Evolutionary conservation across 148 eudicot species (phyloP).

Genomic region (Spergularia marina): DNA sequence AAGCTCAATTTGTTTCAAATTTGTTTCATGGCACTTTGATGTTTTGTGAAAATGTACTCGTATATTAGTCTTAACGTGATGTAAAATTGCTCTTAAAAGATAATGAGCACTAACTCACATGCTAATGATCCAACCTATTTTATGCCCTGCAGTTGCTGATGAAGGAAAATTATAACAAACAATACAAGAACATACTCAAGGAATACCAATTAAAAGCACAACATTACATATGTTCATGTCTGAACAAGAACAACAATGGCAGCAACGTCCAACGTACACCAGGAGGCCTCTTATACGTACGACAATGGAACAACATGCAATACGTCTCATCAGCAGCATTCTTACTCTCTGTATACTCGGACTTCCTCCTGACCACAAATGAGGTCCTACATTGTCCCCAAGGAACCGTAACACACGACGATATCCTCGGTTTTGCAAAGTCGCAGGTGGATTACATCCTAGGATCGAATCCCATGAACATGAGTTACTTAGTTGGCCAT

Average conservation of each 20-base stretch:
- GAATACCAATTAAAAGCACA: conserved; percentile 61
- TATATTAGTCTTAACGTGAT: no score
- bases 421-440: conserved; percentile 49
- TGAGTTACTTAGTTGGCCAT: conserved; percentile 77
- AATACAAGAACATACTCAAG: conserved; percentile 34
- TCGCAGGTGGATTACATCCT: conserved; percentile 75
- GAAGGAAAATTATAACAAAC: conserved; percentile 36
- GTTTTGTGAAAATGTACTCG: no score
- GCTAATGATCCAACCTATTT: neutral
- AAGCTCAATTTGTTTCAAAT: no score
- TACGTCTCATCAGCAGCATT: conserved; percentile 68
- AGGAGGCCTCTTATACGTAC: conserved; percentile 67
- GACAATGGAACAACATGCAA: conserved; percentile 98
- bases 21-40: no score
- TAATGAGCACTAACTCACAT: neutral
- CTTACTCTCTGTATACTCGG: conserved; percentile 58
- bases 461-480: conserved; percentile 74
- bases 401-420: conserved; percentile 31
- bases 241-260: conserved; percentile 50
- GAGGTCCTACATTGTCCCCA: conserved; percentile 39
- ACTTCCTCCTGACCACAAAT: conserved; percentile 40
- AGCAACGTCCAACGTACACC: conserved; percentile 67
- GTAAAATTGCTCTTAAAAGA: no score
- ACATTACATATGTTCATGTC: conserved; percentile 64
- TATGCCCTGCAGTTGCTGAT: conserved; percentile 38